These are phyloP conservation scores for Fraxinus angustifolia DNA, from an alignment of 305 asterid genomes.

Conservation along the genomic window DNA sequence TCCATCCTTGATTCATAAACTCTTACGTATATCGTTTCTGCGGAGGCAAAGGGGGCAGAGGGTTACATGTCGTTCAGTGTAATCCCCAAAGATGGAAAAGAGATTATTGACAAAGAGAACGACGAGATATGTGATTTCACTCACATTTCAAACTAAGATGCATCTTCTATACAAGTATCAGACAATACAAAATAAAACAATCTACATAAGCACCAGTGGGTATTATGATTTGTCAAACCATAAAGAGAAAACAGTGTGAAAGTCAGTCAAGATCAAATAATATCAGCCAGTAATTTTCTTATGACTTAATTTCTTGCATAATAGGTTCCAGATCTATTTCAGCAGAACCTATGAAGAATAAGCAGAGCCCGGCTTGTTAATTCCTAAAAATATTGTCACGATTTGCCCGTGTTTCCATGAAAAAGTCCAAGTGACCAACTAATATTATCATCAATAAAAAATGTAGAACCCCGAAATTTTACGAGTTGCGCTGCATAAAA, in stretches of 20 bases:
- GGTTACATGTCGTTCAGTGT: neutral
- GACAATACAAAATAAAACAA: neutral
- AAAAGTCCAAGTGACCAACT: neutral
- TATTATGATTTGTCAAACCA: neutral
- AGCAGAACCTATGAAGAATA: neutral
- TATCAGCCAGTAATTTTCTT: neutral
- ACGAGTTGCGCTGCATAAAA: neutral
- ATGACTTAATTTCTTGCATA: neutral
- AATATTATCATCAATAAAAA: neutral
- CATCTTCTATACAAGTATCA: neutral
- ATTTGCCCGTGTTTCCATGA: neutral
- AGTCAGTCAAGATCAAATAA: neutral
- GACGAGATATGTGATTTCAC: neutral
- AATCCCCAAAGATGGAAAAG: neutral
- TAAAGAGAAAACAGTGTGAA: neutral
- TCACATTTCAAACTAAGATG: neutral
- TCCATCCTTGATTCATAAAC: constrained; percentile 59
- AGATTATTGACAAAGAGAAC: neutral
- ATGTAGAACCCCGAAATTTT: neutral
- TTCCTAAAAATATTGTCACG: neutral
- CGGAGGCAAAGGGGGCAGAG: neutral
- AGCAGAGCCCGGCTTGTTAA: neutral
- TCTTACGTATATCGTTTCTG: constrained; percentile 54
- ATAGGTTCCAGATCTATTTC: neutral
- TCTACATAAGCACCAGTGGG: neutral